phyloP scores from a whole-genome alignment of 1,284 basidiomycete genomes.

The Ceratobasidium sp. region DNA sequence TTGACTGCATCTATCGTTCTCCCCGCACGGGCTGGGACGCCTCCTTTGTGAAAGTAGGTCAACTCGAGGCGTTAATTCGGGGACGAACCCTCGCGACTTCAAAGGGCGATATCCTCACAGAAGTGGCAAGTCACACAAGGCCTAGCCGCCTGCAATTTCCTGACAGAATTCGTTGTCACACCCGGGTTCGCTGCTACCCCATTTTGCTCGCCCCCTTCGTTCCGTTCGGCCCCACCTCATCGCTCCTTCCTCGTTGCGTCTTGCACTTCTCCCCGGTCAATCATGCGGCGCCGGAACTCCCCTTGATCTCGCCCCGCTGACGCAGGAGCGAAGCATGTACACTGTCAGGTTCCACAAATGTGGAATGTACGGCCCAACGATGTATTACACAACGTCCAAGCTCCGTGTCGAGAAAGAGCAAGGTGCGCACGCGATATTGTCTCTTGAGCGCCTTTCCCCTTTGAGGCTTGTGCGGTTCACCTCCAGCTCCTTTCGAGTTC shows the following conservation, averaged over 20 bases:
- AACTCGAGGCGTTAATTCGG: slow-evolving; percentile 31
- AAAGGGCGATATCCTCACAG: slow-evolving; percentile 37
- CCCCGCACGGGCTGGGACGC: slow-evolving; percentile 9
- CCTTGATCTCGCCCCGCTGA: slow-evolving; percentile 52
- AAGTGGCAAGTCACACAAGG: slow-evolving; percentile 17
- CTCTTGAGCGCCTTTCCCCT: slow-evolving; percentile 2
- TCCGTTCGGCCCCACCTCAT: slow-evolving; percentile 1
- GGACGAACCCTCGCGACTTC: slow-evolving; percentile 12
- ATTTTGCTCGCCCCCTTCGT: slow-evolving; percentile 16
- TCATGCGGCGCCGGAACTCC: slow-evolving; percentile 53
- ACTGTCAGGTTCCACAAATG: slow-evolving; percentile 50
- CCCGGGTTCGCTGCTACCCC: neutral
- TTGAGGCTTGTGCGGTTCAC: neutral
- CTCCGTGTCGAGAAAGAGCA: slow-evolving; percentile 67
- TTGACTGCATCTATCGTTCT: slow-evolving; percentile 23
- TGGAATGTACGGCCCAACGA: slow-evolving; percentile 68
- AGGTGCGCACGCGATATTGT: slow-evolving; percentile 52
- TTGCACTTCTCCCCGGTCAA: slow-evolving; percentile 48
- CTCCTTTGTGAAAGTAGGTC: slow-evolving; percentile 26
- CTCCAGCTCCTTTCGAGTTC: neutral
- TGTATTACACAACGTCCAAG: slow-evolving; percentile 69
- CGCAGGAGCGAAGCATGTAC: slow-evolving; percentile 40
- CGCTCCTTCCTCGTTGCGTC: neutral
- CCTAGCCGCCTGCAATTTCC: neutral
- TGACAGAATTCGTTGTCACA: slow-evolving; percentile 13